phyloP scores from a whole-genome alignment of 1,139 yeast genomes.

The Magnusiomyces starmeri region DNA sequence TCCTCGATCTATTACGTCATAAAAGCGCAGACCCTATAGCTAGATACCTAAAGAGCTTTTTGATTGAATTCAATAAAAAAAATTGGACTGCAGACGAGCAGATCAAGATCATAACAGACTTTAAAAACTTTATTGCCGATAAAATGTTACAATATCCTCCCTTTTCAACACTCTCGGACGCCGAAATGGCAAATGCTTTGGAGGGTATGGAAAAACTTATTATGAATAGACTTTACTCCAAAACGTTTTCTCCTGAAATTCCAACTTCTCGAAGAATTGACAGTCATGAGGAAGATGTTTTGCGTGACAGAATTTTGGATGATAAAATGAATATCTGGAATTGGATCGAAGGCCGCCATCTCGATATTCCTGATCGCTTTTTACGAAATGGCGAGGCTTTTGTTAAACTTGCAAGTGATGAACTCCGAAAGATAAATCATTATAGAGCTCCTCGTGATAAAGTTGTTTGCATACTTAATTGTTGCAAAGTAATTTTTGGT shows the following conservation, averaged over 20 bases:
- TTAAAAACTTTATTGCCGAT: conserved; percentile 51
- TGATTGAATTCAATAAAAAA: conserved; percentile 65
- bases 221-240: conserved; percentile 76
- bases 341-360: conserved; percentile 72
- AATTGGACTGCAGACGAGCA: conserved; percentile 75
- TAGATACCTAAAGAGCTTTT: conserved; percentile 68
- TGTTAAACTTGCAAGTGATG: conserved; percentile 56
- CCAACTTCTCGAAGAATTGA: conserved; percentile 39
- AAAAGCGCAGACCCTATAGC: conserved; percentile 86
- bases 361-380: conserved; percentile 59
- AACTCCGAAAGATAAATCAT: conserved; percentile 67
- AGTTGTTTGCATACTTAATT: conserved; percentile 80
- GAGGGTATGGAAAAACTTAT: conserved; percentile 91
- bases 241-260: conserved; percentile 77
- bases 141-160: conserved; percentile 67
- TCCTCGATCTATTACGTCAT: conserved; percentile 61
- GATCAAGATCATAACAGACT: conserved; percentile 65
- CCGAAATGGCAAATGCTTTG: conserved; percentile 61
- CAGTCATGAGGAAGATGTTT: conserved; percentile 54
- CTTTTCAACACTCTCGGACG: conserved; percentile 56
- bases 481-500: conserved; percentile 89
- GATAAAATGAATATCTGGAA: conserved; percentile 56
- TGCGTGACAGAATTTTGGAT: conserved; percentile 50
- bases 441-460: conserved; percentile 94
- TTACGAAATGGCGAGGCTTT: conserved; percentile 48